These are phyloP conservation scores for Phytophthora agathidicida DNA, from an alignment of 352 stramenopile genomes.

Conservation along the genomic window DNA sequence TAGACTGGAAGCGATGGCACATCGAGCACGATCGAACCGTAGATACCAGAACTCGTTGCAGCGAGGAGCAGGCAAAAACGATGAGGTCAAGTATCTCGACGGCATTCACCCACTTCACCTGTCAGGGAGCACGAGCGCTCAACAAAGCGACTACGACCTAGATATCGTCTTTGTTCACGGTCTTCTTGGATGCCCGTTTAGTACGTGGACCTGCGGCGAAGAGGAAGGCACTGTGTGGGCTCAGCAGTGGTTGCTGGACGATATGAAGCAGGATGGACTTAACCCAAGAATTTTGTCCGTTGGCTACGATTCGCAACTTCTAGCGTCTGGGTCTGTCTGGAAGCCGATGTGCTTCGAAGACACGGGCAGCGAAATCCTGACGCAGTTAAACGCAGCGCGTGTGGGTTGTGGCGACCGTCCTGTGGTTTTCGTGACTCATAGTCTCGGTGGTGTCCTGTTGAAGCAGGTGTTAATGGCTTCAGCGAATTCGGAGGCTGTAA, in stretches of 20 bases:
- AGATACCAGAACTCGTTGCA: conserved; percentile 47
- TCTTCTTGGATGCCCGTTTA: conserved; percentile 76
- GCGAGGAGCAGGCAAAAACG: conserved; percentile 3
- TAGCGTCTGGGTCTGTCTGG: conserved; percentile 77
- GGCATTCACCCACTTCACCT: conserved; percentile 76
- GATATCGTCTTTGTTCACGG: conserved; percentile 88
- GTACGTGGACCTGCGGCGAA: conserved; percentile 80
- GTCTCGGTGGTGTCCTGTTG: conserved; percentile 80
- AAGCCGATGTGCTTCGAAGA: conserved; percentile 77
- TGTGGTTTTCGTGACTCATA: conserved; percentile 87
- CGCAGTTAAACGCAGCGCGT: conserved; percentile 62
- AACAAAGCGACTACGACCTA: conserved; percentile 58
- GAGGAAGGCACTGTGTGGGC: conserved; percentile 68
- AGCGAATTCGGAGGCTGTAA: conserved; percentile 3
- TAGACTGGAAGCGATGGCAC: conserved; percentile 54
- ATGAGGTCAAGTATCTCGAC: conserved; percentile 67
- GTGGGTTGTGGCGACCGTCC: conserved; percentile 66
- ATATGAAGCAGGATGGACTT: conserved; percentile 59
- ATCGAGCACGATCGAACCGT: conserved; percentile 63
- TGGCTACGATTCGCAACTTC: conserved; percentile 82
- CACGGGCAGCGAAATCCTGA: conserved; percentile 68
- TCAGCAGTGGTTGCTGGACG: conserved; percentile 67
- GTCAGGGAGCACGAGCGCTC: conserved; percentile 22
- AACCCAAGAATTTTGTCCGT: conserved; percentile 79
- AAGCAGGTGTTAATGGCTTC: conserved; percentile 84